Base-by-base conservation (phyloP, 2,329 filamentous ascomycete genomes). In the Madurella mycetomatis region DNA sequence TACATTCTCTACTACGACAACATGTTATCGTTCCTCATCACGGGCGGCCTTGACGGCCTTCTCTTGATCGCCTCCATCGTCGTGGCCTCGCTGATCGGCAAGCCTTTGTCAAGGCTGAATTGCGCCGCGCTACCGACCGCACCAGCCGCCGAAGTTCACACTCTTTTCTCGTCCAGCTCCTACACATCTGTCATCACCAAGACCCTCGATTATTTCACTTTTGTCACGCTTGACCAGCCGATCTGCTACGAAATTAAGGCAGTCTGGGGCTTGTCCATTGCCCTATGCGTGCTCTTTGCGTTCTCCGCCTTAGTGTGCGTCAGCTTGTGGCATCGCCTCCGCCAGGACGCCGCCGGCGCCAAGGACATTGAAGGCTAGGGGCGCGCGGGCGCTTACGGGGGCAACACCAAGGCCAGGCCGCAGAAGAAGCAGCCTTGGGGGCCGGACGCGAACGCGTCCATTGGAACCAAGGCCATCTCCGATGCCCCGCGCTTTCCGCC, bases 1-100 rank as follows among this genome's bases (percentile, higher is more conserved):
- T 63, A 61, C 55, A 62, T 63, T 34, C 59, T 64, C 5, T 64
- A 63, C 54, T 63, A 63, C 32, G 62, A 63, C 56, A 54, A 44
- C 49, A 62, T 62, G 59, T 55, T 64, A 1, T 56, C 62, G 5
- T 50, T 58, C 13, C 56, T 64, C 12, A 13, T 59, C 0, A 58
- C 60, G 16, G 54, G 55, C 40, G 41, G 52, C 17, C 41, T 62
- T 30, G 62, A 64, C 41, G 43, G 51, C 7, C 48, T 62, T 5
- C 48, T 64, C 2, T 51, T 63, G 32, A 57, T 64, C 25, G 62
- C 61, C 1, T 60, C 53, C 46, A 62, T 64, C 34, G 61, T 64
- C 9, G 59, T 63, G 11, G 60, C 61, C 19, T 53, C 61, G 1
- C 43, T 64, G 9, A 31, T 63, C 37, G 62, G 61, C 41, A 63